Evolutionary conservation across 176 grass and related monocot genomes (phyloP).

Genomic region (Aegilops bicornis): DNA sequence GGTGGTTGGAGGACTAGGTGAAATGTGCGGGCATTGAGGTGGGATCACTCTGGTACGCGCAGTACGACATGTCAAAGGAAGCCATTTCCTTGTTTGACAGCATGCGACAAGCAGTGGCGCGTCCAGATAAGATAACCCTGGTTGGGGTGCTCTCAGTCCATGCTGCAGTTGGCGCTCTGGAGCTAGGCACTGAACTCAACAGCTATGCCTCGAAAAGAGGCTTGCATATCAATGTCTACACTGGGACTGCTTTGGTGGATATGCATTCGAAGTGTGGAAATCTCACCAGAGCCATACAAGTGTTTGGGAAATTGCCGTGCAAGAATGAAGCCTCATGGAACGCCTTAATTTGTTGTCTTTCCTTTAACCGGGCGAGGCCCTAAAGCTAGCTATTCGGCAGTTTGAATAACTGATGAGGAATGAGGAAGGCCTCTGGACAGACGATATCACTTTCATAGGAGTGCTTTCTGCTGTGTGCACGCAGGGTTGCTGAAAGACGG

Average conservation of each 20-base stretch:
- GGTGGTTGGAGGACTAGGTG: constrained; percentile 54
- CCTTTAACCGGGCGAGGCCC: background rate
- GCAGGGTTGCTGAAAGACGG: no score
- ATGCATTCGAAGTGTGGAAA: constrained; percentile 77
- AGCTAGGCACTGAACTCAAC: constrained; percentile 62
- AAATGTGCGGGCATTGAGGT: constrained; percentile 19
- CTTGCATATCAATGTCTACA: constrained; percentile 61
- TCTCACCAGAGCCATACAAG: constrained; percentile 16
- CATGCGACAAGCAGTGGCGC: background rate
- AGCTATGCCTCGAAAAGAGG: constrained; percentile 44
- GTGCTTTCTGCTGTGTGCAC: no score
- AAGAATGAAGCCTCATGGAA: constrained; percentile 87
- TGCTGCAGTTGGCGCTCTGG: constrained; percentile 61
- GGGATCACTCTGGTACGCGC: constrained; percentile 45
- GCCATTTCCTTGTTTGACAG: constrained; percentile 67
- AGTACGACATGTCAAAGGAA: constrained; percentile 78
- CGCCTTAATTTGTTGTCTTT: constrained; percentile 59
- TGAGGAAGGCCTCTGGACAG: background rate
- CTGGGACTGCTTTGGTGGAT: constrained; percentile 81
- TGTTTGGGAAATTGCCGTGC: constrained; percentile 56
- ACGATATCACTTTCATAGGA: no score
- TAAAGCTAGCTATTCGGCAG: constrained; percentile 53
- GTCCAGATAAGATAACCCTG: constrained; percentile 72
- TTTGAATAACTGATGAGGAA: constrained; percentile 70
- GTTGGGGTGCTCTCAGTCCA: constrained; percentile 72